phyloP scores from a whole-genome alignment of 768 basidiomycete genomes.

The Ephemerocybe angulata region DNA sequence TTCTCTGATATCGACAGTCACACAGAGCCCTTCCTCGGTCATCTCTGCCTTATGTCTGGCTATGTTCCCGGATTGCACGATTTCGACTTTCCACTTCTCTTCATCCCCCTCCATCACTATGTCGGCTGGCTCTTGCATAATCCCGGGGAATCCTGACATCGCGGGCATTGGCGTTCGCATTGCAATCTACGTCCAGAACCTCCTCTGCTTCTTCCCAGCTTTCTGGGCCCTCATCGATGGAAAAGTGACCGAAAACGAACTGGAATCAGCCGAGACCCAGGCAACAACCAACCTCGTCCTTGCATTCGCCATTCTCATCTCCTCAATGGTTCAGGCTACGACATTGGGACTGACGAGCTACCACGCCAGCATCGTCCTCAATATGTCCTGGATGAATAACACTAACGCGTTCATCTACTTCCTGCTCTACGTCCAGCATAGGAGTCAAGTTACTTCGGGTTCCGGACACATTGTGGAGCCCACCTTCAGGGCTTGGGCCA shows the following conservation, averaged over 20 bases:
- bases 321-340: slow-evolving; percentile 19
- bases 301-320: slow-evolving; percentile 23
- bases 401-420: slow-evolving; percentile 15
- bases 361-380: slow-evolving; percentile 21
- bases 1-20: no score
- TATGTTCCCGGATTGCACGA: no score
- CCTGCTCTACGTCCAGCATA: slow-evolving; percentile 7
- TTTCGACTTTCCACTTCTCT: no score
- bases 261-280: slow-evolving; percentile 13
- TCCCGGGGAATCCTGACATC: slow-evolving; percentile 2
- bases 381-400: slow-evolving; percentile 9
- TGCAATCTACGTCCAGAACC: slow-evolving; percentile 24
- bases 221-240: slow-evolving; percentile 17
- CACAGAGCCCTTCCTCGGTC: no score
- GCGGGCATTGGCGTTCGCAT: slow-evolving; percentile 24
- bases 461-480: neutral
- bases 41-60: no score
- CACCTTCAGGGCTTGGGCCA: neutral
- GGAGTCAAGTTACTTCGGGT: neutral
- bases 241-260: slow-evolving; percentile 17
- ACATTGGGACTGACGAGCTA: slow-evolving; percentile 15
- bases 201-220: slow-evolving; percentile 22
- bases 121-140: no score
- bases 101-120: no score
- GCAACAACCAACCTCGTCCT: slow-evolving; percentile 18